These are phyloP conservation scores for Malania oleifera DNA, from an alignment of 164 flowering plant genomes.

Conservation along the genomic window DNA sequence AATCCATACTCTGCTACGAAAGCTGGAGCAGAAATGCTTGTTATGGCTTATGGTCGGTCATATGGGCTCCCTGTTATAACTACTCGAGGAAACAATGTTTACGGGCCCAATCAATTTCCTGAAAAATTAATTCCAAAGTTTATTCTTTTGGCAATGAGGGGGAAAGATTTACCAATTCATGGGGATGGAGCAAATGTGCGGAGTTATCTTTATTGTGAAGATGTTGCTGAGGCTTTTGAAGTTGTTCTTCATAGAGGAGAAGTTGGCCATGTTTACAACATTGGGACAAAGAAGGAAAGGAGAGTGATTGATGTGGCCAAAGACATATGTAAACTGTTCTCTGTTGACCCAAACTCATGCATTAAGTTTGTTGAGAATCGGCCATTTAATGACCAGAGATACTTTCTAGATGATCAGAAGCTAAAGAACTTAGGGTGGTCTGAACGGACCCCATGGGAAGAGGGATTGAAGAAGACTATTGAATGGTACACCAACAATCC, in stretches of 20 bases:
- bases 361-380: slow-evolving; percentile 67
- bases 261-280: slow-evolving; percentile 76
- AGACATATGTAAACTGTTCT: slow-evolving; percentile 67
- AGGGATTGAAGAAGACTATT: slow-evolving; percentile 61
- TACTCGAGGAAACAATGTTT: slow-evolving; percentile 75
- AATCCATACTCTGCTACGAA: slow-evolving; percentile 82
- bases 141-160: slow-evolving; percentile 68
- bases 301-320: slow-evolving; percentile 70
- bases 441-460: slow-evolving; percentile 67
- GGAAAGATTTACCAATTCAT: slow-evolving; percentile 64
- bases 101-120: slow-evolving; percentile 79
- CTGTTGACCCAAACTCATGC: slow-evolving; percentile 40
- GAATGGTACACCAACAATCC: slow-evolving; percentile 66
- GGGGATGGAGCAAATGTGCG: slow-evolving; percentile 76
- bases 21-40: slow-evolving; percentile 87
- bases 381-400: slow-evolving; percentile 71
- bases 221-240: slow-evolving; percentile 84
- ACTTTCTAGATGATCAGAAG: slow-evolving; percentile 73
- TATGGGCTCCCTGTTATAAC: slow-evolving; percentile 75
- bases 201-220: slow-evolving; percentile 71
- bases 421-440: slow-evolving; percentile 69
- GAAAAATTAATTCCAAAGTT: slow-evolving; percentile 74
- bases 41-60: slow-evolving; percentile 78
- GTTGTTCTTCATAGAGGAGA: slow-evolving; percentile 72
- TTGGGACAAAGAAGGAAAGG: slow-evolving; percentile 74